A percentile compares a stretch with the other conserved stretches of the same genome.
phyloP scores from a whole-genome alignment of 768 basidiomycete species.

The Megacollybia marginata region DNA sequence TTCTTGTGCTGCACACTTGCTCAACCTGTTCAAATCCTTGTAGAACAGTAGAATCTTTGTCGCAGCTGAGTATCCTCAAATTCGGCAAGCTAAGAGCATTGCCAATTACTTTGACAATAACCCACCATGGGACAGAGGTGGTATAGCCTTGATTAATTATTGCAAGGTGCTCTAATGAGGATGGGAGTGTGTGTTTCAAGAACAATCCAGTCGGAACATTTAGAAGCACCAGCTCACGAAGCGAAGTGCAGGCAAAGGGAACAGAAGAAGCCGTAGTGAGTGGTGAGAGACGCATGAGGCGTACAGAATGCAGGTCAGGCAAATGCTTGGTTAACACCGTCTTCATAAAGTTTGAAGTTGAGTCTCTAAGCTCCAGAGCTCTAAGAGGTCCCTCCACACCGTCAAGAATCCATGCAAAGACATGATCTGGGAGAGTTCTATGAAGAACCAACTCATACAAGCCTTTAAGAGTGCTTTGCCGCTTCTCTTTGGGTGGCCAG shows the following conservation, averaged over 20 bases:
- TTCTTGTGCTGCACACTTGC: too few species aligned
- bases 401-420: constrained; percentile 32
- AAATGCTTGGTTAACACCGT: constrained; percentile 20
- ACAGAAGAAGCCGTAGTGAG: constrained; percentile 20
- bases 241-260: constrained; percentile 25
- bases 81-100: constrained; percentile 24
- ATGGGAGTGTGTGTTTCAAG: constrained; percentile 24
- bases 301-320: constrained; percentile 33
- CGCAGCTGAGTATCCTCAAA: constrained; percentile 29
- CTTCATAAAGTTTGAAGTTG: constrained; percentile 17
- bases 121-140: constrained; percentile 13
- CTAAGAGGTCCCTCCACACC: constrained; percentile 25
- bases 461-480: constrained; percentile 6
- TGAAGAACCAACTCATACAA: constrained; percentile 35
- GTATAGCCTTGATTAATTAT: constrained; percentile 23
- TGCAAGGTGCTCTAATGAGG: constrained; percentile 31
- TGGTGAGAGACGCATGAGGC: constrained; percentile 27
- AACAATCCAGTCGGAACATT: constrained; percentile 26
- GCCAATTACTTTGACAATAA: constrained; percentile 15
- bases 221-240: constrained; percentile 32
- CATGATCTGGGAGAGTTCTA: constrained; percentile 19
- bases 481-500: constrained; percentile 19
- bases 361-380: constrained; percentile 33
- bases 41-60: constrained; percentile 1
- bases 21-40: too few species aligned